A percentile compares a stretch with the other conserved stretches of the same genome.
These are phyloP conservation scores for Suillus placidus DNA, from an alignment of 768 basidiomycete species.

Conservation along the genomic window DNA sequence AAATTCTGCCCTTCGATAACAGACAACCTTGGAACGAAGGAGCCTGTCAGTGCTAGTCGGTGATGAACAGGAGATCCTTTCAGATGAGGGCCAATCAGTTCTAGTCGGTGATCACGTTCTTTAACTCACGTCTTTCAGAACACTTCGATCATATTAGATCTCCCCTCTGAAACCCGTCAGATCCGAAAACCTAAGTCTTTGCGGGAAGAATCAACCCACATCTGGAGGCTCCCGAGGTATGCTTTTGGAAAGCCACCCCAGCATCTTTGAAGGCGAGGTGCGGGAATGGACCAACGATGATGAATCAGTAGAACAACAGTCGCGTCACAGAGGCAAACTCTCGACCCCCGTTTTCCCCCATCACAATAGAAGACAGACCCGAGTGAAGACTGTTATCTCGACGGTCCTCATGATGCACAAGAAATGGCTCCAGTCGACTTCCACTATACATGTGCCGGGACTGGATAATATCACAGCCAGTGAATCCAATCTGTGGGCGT, in stretches of 20 bases:
- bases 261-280: neutral
- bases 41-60: neutral
- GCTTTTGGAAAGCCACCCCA: neutral
- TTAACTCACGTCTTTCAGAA: neutral
- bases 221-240: neutral
- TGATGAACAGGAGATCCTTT: neutral
- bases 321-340: neutral
- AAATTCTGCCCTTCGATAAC: neutral
- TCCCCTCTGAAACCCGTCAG: neutral
- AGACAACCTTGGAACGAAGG: neutral
- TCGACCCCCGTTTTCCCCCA: neutral
- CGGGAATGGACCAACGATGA: neutral
- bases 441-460: neutral
- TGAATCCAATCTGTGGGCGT: neutral
- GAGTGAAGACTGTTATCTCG: neutral
- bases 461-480: neutral
- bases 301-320: neutral
- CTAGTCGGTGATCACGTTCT: neutral
- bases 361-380: neutral
- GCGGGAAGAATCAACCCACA: neutral
- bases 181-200: neutral
- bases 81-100: neutral
- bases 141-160: neutral
- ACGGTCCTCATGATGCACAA: neutral
- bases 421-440: neutral